phyloP scores from a whole-genome alignment of 2,329 filamentous ascomycete genomes.

The Aspergillus viridinutans region DNA sequence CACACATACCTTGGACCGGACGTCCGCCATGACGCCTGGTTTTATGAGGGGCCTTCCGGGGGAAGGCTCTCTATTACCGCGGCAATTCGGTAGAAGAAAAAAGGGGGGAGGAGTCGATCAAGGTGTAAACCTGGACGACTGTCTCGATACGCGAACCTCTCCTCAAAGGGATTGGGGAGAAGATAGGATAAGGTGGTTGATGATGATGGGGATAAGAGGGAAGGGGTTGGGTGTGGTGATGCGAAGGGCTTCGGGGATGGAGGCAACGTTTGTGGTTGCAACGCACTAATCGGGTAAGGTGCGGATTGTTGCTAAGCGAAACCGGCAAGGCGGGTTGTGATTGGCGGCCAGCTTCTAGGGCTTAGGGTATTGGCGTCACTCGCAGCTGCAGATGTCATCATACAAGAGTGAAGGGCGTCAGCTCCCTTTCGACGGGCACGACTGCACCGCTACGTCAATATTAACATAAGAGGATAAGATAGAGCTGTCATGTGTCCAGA shows the following conservation, averaged over 20 bases:
- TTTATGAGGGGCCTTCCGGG: slow-evolving; percentile 45
- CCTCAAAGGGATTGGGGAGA: slow-evolving; percentile 10
- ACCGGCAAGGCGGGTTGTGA: slow-evolving; percentile 14
- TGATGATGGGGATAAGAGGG: slow-evolving; percentile 28
- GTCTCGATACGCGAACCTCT: slow-evolving; percentile 27
- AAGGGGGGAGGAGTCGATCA: slow-evolving; percentile 21
- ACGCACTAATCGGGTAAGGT: slow-evolving; percentile 33
- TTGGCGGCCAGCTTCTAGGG: slow-evolving; percentile 30
- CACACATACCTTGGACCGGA: slow-evolving; percentile 49
- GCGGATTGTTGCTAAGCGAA: slow-evolving; percentile 38
- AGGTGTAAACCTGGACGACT: slow-evolving; percentile 34
- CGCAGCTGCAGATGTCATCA: slow-evolving; percentile 23
- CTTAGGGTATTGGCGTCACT: slow-evolving; percentile 39
- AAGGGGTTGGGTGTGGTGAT: slow-evolving; percentile 14
- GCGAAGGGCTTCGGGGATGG: not conserved
- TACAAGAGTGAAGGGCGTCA: slow-evolving; percentile 6
- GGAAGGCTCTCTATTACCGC: slow-evolving; percentile 48
- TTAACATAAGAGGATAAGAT: too few relatives aligned
- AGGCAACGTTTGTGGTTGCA: slow-evolving; percentile 30
- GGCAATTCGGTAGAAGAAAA: slow-evolving; percentile 38
- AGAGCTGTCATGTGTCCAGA: too few relatives aligned
- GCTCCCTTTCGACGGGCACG: not conserved
- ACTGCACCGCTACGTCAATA: not conserved
- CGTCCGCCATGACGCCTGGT: slow-evolving; percentile 50
- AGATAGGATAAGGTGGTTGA: slow-evolving; percentile 12